phyloP scores from a whole-genome alignment of 1,284 basidiomycete species.

The Tilletia horrida region DNA sequence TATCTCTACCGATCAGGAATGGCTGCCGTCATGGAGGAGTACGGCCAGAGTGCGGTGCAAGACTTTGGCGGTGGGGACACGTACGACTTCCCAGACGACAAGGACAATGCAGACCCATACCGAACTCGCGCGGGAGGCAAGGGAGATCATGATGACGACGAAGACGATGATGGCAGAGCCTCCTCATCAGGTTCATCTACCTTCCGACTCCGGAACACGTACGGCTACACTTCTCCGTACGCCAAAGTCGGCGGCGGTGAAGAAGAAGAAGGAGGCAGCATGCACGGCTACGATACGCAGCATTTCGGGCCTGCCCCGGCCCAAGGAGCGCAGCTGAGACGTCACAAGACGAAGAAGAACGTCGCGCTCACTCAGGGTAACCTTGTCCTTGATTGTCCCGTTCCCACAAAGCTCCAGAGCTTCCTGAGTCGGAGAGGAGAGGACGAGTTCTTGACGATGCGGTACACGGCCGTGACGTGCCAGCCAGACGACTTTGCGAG shows the following conservation, averaged over 20 bases:
- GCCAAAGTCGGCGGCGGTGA: neutral
- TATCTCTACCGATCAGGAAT: slow-evolving; percentile 12
- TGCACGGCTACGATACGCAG: slow-evolving; percentile 30
- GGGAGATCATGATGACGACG: neutral
- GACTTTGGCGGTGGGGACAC: slow-evolving; percentile 6
- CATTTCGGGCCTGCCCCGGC: slow-evolving; percentile 52
- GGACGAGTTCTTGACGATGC: slow-evolving; percentile 76
- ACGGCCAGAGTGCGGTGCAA: neutral
- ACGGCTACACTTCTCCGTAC: slow-evolving; percentile 9
- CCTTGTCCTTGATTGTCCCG: slow-evolving; percentile 54
- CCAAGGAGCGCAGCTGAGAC: slow-evolving; percentile 46
- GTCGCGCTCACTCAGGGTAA: slow-evolving; percentile 55
- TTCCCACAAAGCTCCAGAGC: slow-evolving; percentile 57
- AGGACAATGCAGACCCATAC: neutral
- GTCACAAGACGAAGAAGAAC: slow-evolving; percentile 56
- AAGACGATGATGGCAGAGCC: neutral
- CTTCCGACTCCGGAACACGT: slow-evolving; percentile 5
- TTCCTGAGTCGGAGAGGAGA: slow-evolving; percentile 75
- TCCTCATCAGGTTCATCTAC: slow-evolving; percentile 1
- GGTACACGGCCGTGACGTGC: slow-evolving; percentile 51
- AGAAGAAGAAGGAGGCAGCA: slow-evolving; percentile 12
- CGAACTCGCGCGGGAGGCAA: neutral
- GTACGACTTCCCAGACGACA: slow-evolving; percentile 12
- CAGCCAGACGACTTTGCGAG: slow-evolving; percentile 81
- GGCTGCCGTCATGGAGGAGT: slow-evolving; percentile 3